Evolutionary conservation across 2,329 filamentous ascomycete species (phyloP).

Genomic region (Xylaria multiplex): DNA sequence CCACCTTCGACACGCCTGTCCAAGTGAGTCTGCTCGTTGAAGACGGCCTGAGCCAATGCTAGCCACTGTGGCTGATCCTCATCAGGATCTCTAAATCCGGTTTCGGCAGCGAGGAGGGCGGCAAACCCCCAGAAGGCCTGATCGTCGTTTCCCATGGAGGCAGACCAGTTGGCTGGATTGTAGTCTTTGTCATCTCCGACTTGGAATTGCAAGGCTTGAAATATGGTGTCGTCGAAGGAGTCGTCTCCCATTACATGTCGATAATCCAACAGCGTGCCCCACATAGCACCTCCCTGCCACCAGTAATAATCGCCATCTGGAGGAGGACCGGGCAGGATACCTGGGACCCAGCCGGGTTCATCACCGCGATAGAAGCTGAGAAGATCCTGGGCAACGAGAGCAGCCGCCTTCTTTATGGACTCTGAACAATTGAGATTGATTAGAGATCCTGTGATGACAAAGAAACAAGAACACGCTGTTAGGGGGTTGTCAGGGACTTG

Average conservation of each 20-base stretch:
- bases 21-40: slow-evolving; percentile 66
- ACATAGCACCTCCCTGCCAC: slow-evolving; percentile 78
- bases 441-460: slow-evolving; percentile 4
- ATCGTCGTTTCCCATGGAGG: slow-evolving; percentile 73
- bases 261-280: slow-evolving; percentile 75
- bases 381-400: slow-evolving; percentile 60
- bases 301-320: slow-evolving; percentile 71
- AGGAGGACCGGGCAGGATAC: slow-evolving; percentile 67
- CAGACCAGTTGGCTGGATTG: slow-evolving; percentile 69
- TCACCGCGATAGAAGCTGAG: slow-evolving; percentile 64
- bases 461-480: background rate
- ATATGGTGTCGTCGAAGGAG: slow-evolving; percentile 69
- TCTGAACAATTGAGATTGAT: slow-evolving; percentile 47
- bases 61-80: slow-evolving; percentile 67
- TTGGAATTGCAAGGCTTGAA: slow-evolving; percentile 67
- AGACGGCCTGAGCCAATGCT: slow-evolving; percentile 75
- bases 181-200: slow-evolving; percentile 65
- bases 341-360: slow-evolving; percentile 61
- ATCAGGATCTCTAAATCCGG: slow-evolving; percentile 69
- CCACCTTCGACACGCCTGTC: slow-evolving; percentile 69
- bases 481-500: background rate
- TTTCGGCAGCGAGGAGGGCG: slow-evolving; percentile 73
- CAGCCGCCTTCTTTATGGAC: slow-evolving; percentile 59
- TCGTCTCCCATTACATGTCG: slow-evolving; percentile 73
- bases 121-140: slow-evolving; percentile 77